These are phyloP conservation scores for Favolaschia claudopus DNA, from an alignment of 768 basidiomycete species.

Conservation along the genomic window DNA sequence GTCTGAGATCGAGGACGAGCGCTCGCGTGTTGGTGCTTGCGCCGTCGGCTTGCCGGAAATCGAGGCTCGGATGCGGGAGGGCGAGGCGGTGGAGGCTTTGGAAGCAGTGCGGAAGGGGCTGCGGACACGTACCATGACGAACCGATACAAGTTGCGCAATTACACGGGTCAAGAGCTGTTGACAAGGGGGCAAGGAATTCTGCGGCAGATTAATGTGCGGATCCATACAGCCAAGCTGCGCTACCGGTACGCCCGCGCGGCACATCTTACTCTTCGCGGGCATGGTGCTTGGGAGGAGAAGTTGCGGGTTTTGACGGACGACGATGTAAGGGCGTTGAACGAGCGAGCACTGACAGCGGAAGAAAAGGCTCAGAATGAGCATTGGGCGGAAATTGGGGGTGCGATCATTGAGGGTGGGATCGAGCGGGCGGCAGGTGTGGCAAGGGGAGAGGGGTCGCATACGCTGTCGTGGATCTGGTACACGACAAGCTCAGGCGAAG, in stretches of 20 bases:
- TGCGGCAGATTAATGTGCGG: neutral
- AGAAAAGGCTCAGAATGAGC: neutral
- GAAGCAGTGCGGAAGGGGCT: neutral
- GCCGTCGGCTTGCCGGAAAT: neutral
- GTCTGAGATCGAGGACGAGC: neutral
- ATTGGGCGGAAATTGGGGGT: neutral
- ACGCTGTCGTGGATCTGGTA: constrained; percentile 2
- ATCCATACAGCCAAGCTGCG: neutral
- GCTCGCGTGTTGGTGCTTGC: neutral
- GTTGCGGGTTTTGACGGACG: neutral
- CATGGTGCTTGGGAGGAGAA: neutral
- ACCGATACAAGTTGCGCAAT: neutral
- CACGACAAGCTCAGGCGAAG: neutral
- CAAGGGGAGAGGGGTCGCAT: neutral
- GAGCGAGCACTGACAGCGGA: neutral
- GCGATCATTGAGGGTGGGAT: neutral
- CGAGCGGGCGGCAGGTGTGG: neutral
- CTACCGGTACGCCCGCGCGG: neutral
- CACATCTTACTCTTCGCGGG: neutral
- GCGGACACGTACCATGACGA: constrained; percentile 1
- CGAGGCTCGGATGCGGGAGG: neutral
- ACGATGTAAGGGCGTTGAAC: constrained; percentile 1
- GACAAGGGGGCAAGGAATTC: neutral
- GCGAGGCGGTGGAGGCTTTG: neutral
- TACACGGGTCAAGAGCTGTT: neutral